Evolutionary conservation across 495 filamentous ascomycete genomes (phyloP), one percentile per base, ranked within the genome.

Genomic region (Tuber umbilicatum): DNA sequence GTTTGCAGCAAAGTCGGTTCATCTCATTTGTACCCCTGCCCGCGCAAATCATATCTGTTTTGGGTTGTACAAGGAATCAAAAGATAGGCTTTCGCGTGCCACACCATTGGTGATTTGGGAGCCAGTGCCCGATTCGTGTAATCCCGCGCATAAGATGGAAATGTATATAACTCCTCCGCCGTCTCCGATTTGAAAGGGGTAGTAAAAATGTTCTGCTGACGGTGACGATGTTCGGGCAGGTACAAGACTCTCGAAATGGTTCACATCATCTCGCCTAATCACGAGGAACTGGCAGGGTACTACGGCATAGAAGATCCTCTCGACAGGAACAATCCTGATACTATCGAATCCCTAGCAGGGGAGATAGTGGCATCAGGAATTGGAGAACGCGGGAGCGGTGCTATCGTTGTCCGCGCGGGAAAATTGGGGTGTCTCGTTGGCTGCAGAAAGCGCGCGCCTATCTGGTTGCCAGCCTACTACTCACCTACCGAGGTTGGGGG

Each of bases 191-290:
- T 2, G 43, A 5, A 6, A 21, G 27, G 1, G 2, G 37, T 10
- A 23, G 37, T 40, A 37, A 14, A 27, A 5, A 38, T 31, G 5
- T 31, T 39, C 10, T 35, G 12, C 55, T 64, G 4, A 31, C 16
- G 5, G 17, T 35, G 23, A 87, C 92, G 38, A 86, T 86, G n/a
- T 83, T 14, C 27, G 27, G 16, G 35, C 23, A 77, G 75, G 75
- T 79, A 79, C 41, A 75, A 78, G 41, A 73, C 74, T 4, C 70
- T 77, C 17, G 76, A 75, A 50, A 40, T 90, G 27, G 90, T 97
- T 42, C 91, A 98, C 82, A 86, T 97, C 71, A 90, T 95, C 81
- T 93, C 90, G 72, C 94, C 95, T 23, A 99, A 99, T 82, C 91
- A 95, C 82, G 83, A 88, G 70, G 95, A 99, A 83, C 86, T 97